phyloP scores from a whole-genome alignment of 441 rosid species.

The Hura crepitans region DNA sequence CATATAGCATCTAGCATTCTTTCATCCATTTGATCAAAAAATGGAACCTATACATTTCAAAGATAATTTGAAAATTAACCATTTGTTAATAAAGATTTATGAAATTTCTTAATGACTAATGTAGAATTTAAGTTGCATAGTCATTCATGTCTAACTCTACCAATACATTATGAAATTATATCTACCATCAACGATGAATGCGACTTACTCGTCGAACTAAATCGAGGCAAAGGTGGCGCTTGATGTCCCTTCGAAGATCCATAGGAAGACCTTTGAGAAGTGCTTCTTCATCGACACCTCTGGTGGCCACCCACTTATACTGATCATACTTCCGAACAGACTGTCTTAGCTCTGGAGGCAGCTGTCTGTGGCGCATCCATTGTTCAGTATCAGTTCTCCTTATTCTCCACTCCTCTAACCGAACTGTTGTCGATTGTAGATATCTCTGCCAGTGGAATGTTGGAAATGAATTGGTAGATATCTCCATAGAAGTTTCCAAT shows the following conservation, averaged over 20 bases:
- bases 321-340: conserved; percentile 72
- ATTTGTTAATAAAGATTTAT: neutral
- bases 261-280: conserved; percentile 69
- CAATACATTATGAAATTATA: neutral
- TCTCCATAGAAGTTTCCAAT: neutral
- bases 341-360: conserved; percentile 58
- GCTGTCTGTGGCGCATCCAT: conserved; percentile 93
- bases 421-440: conserved; percentile 73
- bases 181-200: neutral
- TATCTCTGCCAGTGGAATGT: conserved; percentile 50
- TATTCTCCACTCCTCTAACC: conserved; percentile 86
- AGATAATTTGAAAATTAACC: conserved; percentile 36
- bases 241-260: conserved; percentile 78
- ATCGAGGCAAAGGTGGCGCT: conserved; percentile 83
- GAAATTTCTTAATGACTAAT: neutral
- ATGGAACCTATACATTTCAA: conserved; percentile 23
- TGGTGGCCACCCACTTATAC: conserved; percentile 80
- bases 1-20: conserved; percentile 88
- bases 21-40: conserved; percentile 86
- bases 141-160: too few relatives aligned
- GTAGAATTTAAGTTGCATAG: too few relatives aligned
- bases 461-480: neutral
- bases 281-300: conserved; percentile 85
- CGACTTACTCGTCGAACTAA: conserved; percentile 72
- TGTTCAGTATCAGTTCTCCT: conserved; percentile 79